Percentiles rank a stretch among this genome's conserved stretches.
These are phyloP conservation scores for Verticillium zaregamsianum DNA, from an alignment of 2,329 filamentous ascomycete genomes.

Conservation along the genomic window DNA sequence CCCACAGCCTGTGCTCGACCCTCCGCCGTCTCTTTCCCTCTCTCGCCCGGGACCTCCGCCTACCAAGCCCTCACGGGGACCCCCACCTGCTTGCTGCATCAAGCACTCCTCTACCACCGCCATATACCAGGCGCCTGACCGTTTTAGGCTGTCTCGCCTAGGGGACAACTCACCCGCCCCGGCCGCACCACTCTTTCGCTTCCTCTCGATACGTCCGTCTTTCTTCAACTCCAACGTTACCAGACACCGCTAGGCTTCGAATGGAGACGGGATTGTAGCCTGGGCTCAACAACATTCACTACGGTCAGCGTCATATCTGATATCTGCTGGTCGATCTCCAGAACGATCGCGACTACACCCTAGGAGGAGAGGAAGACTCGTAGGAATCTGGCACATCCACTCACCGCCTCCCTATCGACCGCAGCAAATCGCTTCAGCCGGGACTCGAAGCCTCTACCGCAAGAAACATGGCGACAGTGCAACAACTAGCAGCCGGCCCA, in stretches of 20 bases:
- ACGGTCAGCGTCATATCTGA: neutral
- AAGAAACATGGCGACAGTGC: conserved; percentile 33
- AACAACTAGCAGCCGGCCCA: conserved; percentile 29
- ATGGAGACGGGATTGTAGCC: neutral
- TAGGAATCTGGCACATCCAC: neutral
- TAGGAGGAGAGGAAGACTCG: neutral
- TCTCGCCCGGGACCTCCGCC: neutral
- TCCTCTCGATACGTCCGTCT: conserved; percentile 6
- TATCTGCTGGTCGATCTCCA: neutral
- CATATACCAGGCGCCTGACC: conserved; percentile 2
- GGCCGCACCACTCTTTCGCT: conserved; percentile 5
- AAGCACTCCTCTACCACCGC: conserved; percentile 2
- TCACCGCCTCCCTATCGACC: neutral
- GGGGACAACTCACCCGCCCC: conserved; percentile 8
- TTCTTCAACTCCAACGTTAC: neutral
- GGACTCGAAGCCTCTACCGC: neutral
- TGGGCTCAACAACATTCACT: neutral
- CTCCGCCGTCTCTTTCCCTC: neutral
- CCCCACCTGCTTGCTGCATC: conserved; percentile 9
- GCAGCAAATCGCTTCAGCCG: neutral
- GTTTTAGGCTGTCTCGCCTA: neutral
- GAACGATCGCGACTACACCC: neutral
- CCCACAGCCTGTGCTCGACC: neutral
- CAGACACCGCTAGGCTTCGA: neutral
- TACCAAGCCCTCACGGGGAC: conserved; percentile 9